A percentile compares a stretch with the other conserved stretches of the same genome.
These are phyloP conservation scores for Fomitopsis pulvina DNA, from an alignment of 768 basidiomycete species.

Conservation along the genomic window DNA sequence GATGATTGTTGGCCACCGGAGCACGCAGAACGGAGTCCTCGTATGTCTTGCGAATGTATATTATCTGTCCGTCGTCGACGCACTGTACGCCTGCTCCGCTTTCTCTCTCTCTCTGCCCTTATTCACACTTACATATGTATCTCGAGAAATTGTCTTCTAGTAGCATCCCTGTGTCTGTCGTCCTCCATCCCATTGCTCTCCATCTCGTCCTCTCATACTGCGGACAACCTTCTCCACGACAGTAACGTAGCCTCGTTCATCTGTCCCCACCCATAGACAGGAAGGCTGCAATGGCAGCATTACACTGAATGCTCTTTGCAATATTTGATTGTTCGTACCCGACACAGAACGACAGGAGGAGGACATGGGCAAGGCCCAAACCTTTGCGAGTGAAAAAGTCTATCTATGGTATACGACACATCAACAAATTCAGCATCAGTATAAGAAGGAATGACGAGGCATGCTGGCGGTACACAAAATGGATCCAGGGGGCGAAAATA, in stretches of 20 bases:
- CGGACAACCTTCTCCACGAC: background rate
- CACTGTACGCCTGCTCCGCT: background rate
- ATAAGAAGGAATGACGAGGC: background rate
- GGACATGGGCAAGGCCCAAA: background rate
- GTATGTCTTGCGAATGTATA: slow-evolving; percentile 17
- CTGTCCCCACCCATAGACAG: background rate
- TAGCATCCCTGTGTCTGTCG: background rate
- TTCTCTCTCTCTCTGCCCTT: background rate
- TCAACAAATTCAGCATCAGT: too few relatives aligned
- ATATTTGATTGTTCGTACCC: background rate
- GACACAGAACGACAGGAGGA: too few relatives aligned
- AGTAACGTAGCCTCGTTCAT: background rate
- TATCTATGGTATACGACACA: too few relatives aligned
- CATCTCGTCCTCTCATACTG: background rate
- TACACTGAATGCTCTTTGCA: background rate
- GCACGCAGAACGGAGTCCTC: background rate
- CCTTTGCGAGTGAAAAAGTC: background rate
- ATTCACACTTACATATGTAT: slow-evolving; percentile 12
- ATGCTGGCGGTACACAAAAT: too few relatives aligned
- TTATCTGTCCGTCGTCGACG: slow-evolving; percentile 2
- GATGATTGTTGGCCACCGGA: background rate
- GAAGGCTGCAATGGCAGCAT: too few relatives aligned
- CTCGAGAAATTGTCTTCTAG: slow-evolving; percentile 1
- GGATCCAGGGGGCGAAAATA: background rate
- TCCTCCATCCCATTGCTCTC: background rate